Evolutionary conservation across 2,329 filamentous ascomycete genomes (phyloP).

Genomic region (Colletotrichum horii): DNA sequence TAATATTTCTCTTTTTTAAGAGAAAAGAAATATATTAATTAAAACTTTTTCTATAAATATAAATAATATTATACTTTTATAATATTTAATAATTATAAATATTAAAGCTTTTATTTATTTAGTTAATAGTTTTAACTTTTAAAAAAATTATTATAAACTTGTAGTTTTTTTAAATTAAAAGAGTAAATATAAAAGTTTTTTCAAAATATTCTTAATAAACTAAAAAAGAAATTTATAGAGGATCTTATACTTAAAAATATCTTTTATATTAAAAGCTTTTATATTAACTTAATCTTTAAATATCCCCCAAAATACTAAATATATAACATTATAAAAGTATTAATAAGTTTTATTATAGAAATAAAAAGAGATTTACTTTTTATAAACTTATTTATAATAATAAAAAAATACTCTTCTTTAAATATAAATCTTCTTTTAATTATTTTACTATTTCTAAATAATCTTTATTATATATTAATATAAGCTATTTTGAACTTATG

Average conservation of each 20-base stretch:
- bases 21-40: neutral
- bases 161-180: neutral
- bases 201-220: fast-evolving
- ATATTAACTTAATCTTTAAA: too few relatives aligned
- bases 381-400: too few relatives aligned
- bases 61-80: neutral
- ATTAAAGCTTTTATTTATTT: neutral
- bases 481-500: too few relatives aligned
- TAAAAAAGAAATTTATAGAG: fast-evolving
- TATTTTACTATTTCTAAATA: too few relatives aligned
- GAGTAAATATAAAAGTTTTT: neutral
- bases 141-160: neutral
- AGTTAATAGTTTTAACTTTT: neutral
- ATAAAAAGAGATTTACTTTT: too few relatives aligned
- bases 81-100: neutral
- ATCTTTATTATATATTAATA: too few relatives aligned
- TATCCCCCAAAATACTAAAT: too few relatives aligned
- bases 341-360: too few relatives aligned
- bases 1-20: neutral
- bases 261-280: too few relatives aligned
- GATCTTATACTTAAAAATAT: fast-evolving
- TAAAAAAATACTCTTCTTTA: too few relatives aligned
- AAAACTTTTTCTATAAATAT: neutral
- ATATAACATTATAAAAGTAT: too few relatives aligned
- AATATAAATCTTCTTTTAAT: too few relatives aligned